phyloP scores from a whole-genome alignment of 75 land plant species.

The Pseudotsuga menziesii region DNA sequence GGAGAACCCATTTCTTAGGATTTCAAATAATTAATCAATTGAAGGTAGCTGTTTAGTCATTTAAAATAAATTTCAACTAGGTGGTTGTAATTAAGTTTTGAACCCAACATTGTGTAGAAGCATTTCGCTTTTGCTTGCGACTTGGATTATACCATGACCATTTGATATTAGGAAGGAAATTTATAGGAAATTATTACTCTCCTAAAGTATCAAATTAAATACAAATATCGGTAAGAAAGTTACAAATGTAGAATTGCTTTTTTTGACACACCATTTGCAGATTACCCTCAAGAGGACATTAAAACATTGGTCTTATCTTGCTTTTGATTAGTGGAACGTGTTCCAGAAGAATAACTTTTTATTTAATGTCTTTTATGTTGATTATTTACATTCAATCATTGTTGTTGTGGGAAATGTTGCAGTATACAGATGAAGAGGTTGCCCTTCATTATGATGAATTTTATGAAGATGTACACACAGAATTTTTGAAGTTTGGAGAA shows the following conservation, averaged over 20 bases:
- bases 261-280: neutral
- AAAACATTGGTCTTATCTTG: neutral
- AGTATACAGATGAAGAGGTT: conserved; percentile 96
- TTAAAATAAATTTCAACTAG: neutral
- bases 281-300: neutral
- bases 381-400: neutral
- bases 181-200: neutral
- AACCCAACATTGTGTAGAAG: no score
- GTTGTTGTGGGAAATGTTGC: conserved; percentile 21
- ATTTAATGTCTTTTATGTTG: neutral
- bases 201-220: neutral
- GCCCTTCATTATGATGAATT: conserved; percentile 81
- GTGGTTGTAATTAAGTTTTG: neutral
- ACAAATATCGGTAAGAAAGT: neutral
- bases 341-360: neutral
- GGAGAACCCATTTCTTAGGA: no score
- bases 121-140: no score
- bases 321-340: neutral
- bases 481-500: conserved; percentile 94
- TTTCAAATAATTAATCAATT: no score
- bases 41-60: no score
- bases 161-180: no score
- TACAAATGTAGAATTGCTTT: neutral
- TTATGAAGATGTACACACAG: conserved; percentile 98
- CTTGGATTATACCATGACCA: no score